phyloP scores from a whole-genome alignment of 148 eudicot species.

The Bassia scoparia region DNA sequence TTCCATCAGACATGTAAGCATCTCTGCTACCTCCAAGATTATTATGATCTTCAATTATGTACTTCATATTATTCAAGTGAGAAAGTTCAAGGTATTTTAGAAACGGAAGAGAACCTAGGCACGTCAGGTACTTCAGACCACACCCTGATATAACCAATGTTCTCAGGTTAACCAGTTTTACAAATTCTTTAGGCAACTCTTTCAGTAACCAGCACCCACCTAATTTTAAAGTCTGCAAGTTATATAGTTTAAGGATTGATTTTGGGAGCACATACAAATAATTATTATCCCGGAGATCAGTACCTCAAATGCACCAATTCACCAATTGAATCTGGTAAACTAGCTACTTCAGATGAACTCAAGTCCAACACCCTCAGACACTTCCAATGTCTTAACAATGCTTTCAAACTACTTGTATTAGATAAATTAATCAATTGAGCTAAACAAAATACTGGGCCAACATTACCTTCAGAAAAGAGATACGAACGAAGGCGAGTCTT shows the following conservation, averaged over 20 bases:
- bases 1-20: too few species aligned
- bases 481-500: neutral
- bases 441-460: neutral
- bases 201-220: neutral
- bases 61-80: neutral
- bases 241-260: neutral
- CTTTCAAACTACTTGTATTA: neutral
- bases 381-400: neutral
- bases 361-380: neutral
- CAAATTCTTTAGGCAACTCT: constrained; percentile 3
- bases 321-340: neutral
- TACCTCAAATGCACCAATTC: constrained; percentile 2
- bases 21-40: too few species aligned
- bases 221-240: neutral
- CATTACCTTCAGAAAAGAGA: too few species aligned
- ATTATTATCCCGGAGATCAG: neutral
- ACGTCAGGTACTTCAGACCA: too few species aligned
- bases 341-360: neutral
- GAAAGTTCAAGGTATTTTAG: neutral
- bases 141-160: too few species aligned
- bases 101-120: too few species aligned
- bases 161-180: too few species aligned
- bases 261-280: neutral
- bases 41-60: neutral
- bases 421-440: too few species aligned